Conservation (phyloP, 495 filamentous ascomycete species). For the Penicillium simplicissimum region DNA sequence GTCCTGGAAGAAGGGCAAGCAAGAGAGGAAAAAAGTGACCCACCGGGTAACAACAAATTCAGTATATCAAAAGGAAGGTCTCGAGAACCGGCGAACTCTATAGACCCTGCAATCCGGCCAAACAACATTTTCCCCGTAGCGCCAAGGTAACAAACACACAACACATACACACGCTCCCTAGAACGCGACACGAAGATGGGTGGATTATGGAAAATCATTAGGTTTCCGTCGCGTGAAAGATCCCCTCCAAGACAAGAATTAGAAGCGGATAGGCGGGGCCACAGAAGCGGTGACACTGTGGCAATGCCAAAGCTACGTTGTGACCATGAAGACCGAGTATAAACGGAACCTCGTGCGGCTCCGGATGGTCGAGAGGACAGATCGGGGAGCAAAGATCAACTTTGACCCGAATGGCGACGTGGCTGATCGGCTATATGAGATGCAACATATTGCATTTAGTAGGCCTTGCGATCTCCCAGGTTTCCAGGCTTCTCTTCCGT, state of each 20-base stretch:
- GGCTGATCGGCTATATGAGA: constrained; percentile 12
- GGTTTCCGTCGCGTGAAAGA: constrained; percentile 32
- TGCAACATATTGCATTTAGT: constrained; percentile 26
- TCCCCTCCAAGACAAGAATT: constrained; percentile 25
- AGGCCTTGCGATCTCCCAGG: constrained; percentile 45
- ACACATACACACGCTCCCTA: constrained; percentile 42
- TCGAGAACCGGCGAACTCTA: constrained; percentile 37
- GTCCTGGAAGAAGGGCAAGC: too few species aligned
- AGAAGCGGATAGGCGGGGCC: constrained; percentile 16
- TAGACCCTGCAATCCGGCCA: constrained; percentile 41
- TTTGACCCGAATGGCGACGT: constrained; percentile 15
- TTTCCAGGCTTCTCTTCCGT: constrained; percentile 98
- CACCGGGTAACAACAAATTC: constrained; percentile 20
- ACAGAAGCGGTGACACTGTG: constrained; percentile 11
- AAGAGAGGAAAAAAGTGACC: neutral
- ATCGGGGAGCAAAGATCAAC: constrained; percentile 23
- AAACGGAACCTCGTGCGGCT: neutral
- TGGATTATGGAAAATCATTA: constrained; percentile 47
- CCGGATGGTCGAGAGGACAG: constrained; percentile 11
- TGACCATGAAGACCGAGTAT: constrained; percentile 3
- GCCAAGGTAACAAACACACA: constrained; percentile 31
- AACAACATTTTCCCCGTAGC: constrained; percentile 42
- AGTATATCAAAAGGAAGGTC: constrained; percentile 38
- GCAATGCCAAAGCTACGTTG: constrained; percentile 14
- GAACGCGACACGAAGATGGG: constrained; percentile 37